Conservation (phyloP, 352 stramenopile genomes). For the Phytophthora europaea region DNA sequence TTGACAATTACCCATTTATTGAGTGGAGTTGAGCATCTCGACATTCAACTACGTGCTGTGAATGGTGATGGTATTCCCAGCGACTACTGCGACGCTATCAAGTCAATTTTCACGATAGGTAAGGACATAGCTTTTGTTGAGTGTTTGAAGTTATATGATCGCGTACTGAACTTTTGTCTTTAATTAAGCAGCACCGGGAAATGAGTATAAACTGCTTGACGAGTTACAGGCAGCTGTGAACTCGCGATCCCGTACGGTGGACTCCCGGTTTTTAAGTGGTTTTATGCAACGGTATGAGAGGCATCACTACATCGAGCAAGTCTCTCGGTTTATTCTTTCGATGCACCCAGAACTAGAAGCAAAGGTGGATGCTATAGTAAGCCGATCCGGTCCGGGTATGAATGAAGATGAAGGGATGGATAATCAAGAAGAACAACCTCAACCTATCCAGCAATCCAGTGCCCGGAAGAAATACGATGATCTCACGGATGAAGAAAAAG, state of each 20-base stretch:
- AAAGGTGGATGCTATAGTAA: conserved; percentile 67
- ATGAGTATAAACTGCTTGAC: conserved; percentile 76
- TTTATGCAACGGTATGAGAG: conserved; percentile 87
- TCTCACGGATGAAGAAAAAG: conserved; percentile 58
- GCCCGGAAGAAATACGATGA: conserved; percentile 54
- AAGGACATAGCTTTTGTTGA: conserved; percentile 8
- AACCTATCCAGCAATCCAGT: conserved; percentile 9
- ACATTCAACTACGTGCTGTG: conserved; percentile 74
- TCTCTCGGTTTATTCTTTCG: conserved; percentile 72
- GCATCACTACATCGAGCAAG: conserved; percentile 71
- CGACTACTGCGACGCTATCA: conserved; percentile 55
- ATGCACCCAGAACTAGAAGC: conserved; percentile 58
- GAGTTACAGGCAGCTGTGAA: conserved; percentile 86
- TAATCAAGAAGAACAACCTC: conserved; percentile 19
- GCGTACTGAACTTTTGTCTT: conserved; percentile 13
- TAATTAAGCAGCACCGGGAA: conserved; percentile 52
- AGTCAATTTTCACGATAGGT: conserved; percentile 77
- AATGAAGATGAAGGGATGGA: neutral
- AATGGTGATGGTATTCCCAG: conserved; percentile 66
- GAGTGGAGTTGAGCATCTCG: conserved; percentile 71
- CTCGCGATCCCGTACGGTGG: conserved; percentile 66
- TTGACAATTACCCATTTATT: conserved; percentile 61
- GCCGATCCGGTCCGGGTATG: neutral
- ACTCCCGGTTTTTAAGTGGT: conserved; percentile 82
- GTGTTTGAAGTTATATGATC: neutral